Base-by-base conservation (phyloP, 257 asterid species). In the Nemophila menziesii region DNA sequence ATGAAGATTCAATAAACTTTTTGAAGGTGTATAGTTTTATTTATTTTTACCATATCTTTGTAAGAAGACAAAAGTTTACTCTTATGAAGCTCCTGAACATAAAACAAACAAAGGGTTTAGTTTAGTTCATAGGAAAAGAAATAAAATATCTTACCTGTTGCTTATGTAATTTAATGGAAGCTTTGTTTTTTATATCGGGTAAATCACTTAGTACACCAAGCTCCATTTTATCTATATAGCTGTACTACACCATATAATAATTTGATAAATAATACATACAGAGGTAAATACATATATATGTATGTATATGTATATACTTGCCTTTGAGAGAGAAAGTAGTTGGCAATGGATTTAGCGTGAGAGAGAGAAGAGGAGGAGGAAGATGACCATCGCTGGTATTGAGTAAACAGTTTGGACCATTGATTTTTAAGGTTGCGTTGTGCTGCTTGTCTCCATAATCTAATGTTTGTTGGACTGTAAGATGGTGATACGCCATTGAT, bases 381-480 rank as follows among this genome's bases (percentile, higher is more conserved):
- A 20, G 85, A 57, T 51, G 50, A 58, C 98, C 98, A 89, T 26
- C 84, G 83, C 5, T 60, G 74, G 48, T 75, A 56, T 24, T 73
- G 75, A 44, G 74, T 64, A 41, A 57, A 56, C 61, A 89, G 66
- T 56, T 78, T 78, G 33, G 92, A 73, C 95, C 95, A 89, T 33
- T 89, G 95, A 62, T 89, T 84, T 70, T 75, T 65, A 16, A 89
- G 46, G 66, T 89, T 89, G 3, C 92, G 66, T 50, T 84, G 95
- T 43, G 95, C 93, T 10, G 72, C 77, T 9, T 93, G 95, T 52
- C 73, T 75, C 97, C 97, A 89, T 12, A 73, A 67, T 49, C 97
- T 73, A 51, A 49, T 16, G n/a, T 39, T 58, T 21, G 56, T 63
- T 11, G 66, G 49, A 3, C 82, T 51, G 4, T 71, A 51, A 3